These are phyloP conservation scores for Malus hybrid DNA, from an alignment of 331 rosid species.

Conservation along the genomic window DNA sequence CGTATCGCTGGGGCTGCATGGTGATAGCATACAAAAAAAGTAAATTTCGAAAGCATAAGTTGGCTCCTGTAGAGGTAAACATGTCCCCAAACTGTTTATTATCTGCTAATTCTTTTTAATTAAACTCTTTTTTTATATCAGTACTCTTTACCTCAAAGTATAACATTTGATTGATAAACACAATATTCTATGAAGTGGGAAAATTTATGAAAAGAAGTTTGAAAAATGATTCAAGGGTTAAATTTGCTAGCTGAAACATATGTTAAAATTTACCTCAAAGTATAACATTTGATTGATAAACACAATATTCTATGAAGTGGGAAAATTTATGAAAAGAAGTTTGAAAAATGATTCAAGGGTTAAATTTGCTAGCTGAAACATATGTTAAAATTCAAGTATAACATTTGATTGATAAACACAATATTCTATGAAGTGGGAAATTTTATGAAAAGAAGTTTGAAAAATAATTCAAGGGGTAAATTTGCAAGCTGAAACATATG, in stretches of 20 bases:
- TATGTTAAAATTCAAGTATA: background rate
- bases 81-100: background rate
- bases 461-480: background rate
- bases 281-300: background rate
- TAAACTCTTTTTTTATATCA: background rate
- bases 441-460: background rate
- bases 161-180: background rate
- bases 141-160: background rate
- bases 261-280: background rate
- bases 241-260: background rate
- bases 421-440: background rate
- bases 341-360: background rate
- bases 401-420: background rate
- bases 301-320: background rate
- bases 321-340: background rate
- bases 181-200: background rate
- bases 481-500: background rate
- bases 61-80: slow-evolving; percentile 70
- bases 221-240: background rate
- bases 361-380: background rate
- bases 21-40: slow-evolving; percentile 87
- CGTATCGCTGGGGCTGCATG: slow-evolving; percentile 92
- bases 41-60: slow-evolving; percentile 57
- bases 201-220: background rate
- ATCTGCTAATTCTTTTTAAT: background rate